phyloP scores from a whole-genome alignment of 441 rosid species.

The Erodium chrysanthum region DNA sequence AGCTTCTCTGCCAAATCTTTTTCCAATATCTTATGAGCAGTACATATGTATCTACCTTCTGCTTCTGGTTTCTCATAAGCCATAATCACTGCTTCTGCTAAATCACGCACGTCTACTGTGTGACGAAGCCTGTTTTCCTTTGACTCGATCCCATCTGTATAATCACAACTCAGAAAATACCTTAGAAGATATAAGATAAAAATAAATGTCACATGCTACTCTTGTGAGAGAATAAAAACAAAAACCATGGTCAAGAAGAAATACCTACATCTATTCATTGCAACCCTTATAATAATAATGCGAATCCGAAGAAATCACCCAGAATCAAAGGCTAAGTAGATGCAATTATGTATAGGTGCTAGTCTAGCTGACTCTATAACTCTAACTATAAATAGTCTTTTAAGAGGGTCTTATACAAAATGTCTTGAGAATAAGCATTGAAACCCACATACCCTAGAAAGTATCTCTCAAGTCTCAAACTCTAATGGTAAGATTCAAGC shows the following conservation, averaged over 20 bases:
- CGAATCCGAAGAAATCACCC: neutral
- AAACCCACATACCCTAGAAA: neutral
- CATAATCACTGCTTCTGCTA: slow-evolving; percentile 53
- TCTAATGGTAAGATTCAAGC: neutral
- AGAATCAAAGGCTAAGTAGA: neutral
- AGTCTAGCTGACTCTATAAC: neutral
- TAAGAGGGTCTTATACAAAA: neutral
- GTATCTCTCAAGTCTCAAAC: neutral
- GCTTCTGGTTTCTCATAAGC: slow-evolving; percentile 62
- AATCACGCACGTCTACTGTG: slow-evolving; percentile 71
- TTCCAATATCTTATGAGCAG: slow-evolving; percentile 26
- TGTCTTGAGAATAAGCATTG: neutral
- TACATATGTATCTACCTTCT: slow-evolving; percentile 69
- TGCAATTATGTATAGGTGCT: neutral
- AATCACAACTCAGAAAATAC: slow-evolving; percentile 5
- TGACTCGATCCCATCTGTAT: slow-evolving; percentile 41
- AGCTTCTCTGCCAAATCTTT: slow-evolving; percentile 39
- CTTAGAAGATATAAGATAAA: neutral
- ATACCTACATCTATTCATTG: neutral
- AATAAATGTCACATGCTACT: too few relatives aligned
- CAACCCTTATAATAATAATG: neutral
- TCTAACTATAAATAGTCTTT: neutral
- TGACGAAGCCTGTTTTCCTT: slow-evolving; percentile 29
- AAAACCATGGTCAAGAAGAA: slow-evolving; percentile 1
- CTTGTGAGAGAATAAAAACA: neutral